Conservation (phyloP, 2,329 filamentous ascomycete genomes). For the Corynespora cassiicola region DNA sequence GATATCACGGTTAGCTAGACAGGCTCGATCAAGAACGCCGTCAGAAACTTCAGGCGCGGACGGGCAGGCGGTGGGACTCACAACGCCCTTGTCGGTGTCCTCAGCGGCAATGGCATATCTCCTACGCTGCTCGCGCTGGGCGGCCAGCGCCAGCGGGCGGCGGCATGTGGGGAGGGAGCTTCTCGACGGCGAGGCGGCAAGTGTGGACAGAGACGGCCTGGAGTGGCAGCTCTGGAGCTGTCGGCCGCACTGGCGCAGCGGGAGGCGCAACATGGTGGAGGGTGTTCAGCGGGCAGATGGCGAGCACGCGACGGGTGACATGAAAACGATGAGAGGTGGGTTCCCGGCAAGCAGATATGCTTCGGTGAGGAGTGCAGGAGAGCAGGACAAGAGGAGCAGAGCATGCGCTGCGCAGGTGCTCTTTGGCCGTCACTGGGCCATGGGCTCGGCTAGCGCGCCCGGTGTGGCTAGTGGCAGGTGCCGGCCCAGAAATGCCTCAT, state of each 20-base stretch:
- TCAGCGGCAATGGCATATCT: constrained; percentile 66
- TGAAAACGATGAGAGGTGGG: constrained; percentile 36
- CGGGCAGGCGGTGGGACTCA: constrained; percentile 46
- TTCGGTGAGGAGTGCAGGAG: constrained; percentile 12
- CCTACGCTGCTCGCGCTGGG: constrained; percentile 55
- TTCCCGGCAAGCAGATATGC: constrained; percentile 25
- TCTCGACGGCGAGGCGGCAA: constrained; percentile 44
- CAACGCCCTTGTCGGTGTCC: constrained; percentile 66
- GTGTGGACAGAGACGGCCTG: constrained; percentile 51
- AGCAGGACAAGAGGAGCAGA: constrained; percentile 21
- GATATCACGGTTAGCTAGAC: constrained; percentile 37
- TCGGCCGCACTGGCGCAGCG: constrained; percentile 69
- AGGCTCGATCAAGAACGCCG: too few species aligned
- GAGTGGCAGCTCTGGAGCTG: constrained; percentile 65
- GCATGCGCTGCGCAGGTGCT: constrained; percentile 21
- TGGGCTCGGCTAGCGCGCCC: too few species aligned
- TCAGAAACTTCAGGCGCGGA: constrained; percentile 17
- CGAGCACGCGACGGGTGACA: constrained; percentile 31
- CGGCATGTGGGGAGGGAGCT: constrained; percentile 56
- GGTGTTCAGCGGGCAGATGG: constrained; percentile 18
- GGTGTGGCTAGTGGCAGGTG: constrained; percentile 7
- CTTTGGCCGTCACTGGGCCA: too few species aligned
- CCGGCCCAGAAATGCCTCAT: too few species aligned
- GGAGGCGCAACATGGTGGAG: constrained; percentile 74
- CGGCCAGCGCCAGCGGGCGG: constrained; percentile 53